Evolutionary conservation across 2,329 filamentous ascomycete species (phyloP).

Genomic region (Fusarium sambucinum): DNA sequence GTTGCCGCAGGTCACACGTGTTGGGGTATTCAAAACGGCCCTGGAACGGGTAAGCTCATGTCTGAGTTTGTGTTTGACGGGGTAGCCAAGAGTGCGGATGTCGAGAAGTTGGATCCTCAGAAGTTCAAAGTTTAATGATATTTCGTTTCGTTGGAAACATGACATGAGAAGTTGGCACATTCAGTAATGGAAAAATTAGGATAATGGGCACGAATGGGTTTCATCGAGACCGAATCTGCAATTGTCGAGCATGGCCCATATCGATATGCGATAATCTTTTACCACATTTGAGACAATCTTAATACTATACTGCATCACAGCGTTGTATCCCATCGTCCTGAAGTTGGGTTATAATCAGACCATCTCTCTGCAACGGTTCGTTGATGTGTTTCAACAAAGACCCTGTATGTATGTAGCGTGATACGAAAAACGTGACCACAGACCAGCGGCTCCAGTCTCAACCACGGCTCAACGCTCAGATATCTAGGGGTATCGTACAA

Average conservation of each 20-base stretch:
- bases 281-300: slow-evolving; percentile 11
- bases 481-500: slow-evolving; percentile 22
- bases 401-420: background rate
- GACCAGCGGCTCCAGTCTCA: slow-evolving; percentile 5
- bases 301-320: background rate
- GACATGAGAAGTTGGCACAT: background rate
- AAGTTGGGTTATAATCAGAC: slow-evolving; percentile 5
- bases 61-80: slow-evolving; percentile 84
- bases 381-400: slow-evolving; percentile 24
- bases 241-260: background rate
- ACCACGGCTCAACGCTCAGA: slow-evolving; percentile 31
- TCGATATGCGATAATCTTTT: slow-evolving; percentile 18
- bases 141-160: background rate
- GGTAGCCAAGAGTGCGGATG: slow-evolving; percentile 73
- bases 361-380: slow-evolving; percentile 13
- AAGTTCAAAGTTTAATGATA: slow-evolving; percentile 65
- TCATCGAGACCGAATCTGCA: background rate
- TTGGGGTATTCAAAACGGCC: slow-evolving; percentile 98
- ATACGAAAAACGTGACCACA: slow-evolving; percentile 4
- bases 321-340: slow-evolving; percentile 17
- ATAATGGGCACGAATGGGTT: background rate
- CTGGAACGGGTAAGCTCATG: slow-evolving; percentile 85
- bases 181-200: background rate
- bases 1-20: slow-evolving; percentile 94
- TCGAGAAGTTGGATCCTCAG: slow-evolving; percentile 75